A percentile compares a stretch with the other conserved stretches of the same genome.
phyloP scores from a whole-genome alignment of 768 basidiomycete species.

The Podaxis sp. region DNA sequence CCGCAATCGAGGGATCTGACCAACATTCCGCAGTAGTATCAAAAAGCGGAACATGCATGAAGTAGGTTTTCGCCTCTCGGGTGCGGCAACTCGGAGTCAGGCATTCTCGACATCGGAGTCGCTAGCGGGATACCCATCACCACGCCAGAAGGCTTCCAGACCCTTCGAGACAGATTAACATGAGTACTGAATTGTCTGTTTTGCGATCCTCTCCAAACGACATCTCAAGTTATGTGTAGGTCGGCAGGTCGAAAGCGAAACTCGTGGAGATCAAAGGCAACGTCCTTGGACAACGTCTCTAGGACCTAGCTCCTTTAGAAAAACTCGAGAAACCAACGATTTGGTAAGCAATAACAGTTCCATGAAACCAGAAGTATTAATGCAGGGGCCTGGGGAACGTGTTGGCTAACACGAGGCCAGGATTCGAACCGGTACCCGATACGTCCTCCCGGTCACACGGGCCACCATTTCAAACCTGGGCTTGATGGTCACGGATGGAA shows the following conservation, averaged over 20 bases:
- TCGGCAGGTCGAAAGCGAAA: not conserved
- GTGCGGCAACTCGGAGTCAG: not conserved
- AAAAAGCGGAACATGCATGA: not conserved
- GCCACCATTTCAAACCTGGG: not conserved
- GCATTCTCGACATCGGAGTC: not conserved
- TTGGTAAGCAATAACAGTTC: slow-evolving; percentile 1
- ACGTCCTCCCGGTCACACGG: slow-evolving; percentile 1
- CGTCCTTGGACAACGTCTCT: not conserved
- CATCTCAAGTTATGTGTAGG: not conserved
- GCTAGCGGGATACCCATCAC: not conserved
- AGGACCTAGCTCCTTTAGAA: not conserved
- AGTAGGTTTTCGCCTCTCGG: not conserved
- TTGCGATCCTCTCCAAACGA: not conserved
- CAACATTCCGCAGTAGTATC: not conserved
- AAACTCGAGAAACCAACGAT: not conserved
- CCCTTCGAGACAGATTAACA: not conserved
- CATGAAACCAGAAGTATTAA: not conserved
- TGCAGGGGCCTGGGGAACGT: not conserved
- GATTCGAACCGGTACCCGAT: slow-evolving; percentile 8
- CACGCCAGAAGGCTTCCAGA: not conserved
- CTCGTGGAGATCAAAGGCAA: not conserved
- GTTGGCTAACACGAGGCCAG: slow-evolving; percentile 3
- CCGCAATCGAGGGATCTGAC: not conserved
- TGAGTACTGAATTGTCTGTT: not conserved
- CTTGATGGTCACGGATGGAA: slow-evolving; percentile 11